Evolutionary conservation across 805 yeast species (phyloP).

Genomic region (Ogataea corticis): DNA sequence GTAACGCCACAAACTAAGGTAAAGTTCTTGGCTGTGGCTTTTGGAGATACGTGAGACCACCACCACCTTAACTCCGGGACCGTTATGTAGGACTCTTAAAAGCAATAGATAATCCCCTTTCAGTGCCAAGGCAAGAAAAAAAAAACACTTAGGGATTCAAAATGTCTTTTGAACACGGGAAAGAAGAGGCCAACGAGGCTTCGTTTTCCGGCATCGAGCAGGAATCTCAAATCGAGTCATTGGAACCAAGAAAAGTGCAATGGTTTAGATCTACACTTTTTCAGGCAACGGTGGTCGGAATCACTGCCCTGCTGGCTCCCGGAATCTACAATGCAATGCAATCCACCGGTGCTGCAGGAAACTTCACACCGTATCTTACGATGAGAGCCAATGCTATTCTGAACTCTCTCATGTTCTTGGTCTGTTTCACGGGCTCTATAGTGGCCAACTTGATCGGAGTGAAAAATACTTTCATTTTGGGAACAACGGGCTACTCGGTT

Average conservation of each 20-base stretch:
- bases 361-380: conserved; percentile 4
- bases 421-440: conserved; percentile 21
- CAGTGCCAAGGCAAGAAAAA: no score
- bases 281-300: conserved; percentile 2
- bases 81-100: no score
- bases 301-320: neutral
- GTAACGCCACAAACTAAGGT: no score
- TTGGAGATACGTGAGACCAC: no score
- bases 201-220: neutral
- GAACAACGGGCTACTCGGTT: conserved; percentile 22
- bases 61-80: no score
- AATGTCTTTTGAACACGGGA: neutral
- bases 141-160: no score
- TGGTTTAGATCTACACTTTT: conserved; percentile 1
- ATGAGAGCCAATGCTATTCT: conserved; percentile 1
- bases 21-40: no score
- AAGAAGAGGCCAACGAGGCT: neutral
- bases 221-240: neutral
- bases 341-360: conserved; percentile 1
- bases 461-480: conserved; percentile 16
- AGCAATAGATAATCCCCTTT: no score
- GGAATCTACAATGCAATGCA: conserved; percentile 2
- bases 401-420: conserved; percentile 23
- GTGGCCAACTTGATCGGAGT: conserved; percentile 23
- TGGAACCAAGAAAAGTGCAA: neutral